Conservation (phyloP, 495 filamentous ascomycete genomes). For the Bacidia gigantensis region DNA sequence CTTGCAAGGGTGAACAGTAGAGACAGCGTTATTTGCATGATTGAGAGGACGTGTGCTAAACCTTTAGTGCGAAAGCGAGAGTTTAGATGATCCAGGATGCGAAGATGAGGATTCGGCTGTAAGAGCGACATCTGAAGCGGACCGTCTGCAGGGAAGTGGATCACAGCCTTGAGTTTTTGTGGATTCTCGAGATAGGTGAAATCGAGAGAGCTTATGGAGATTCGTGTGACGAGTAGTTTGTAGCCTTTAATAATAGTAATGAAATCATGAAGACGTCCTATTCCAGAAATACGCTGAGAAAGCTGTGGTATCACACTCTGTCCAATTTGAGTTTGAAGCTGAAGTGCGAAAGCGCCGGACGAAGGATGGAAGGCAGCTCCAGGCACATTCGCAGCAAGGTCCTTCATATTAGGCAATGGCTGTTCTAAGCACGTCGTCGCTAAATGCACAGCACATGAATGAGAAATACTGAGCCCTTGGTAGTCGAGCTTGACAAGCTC, state of each 20-base stretch:
- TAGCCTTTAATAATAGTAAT: conserved; percentile 45
- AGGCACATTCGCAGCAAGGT: conserved; percentile 39
- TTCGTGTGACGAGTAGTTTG: conserved; percentile 36
- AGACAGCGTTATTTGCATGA: conserved; percentile 51
- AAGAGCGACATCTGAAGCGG: conserved; percentile 37
- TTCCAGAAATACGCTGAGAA: conserved; percentile 38
- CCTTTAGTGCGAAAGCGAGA: conserved; percentile 39
- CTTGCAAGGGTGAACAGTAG: conserved; percentile 49
- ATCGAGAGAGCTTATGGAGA: conserved; percentile 45
- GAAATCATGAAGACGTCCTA: conserved; percentile 52
- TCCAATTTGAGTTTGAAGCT: conserved; percentile 43
- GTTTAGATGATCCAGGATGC: conserved; percentile 51
- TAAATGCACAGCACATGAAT: conserved; percentile 18
- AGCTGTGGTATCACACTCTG: conserved; percentile 40
- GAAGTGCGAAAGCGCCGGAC: conserved; percentile 45
- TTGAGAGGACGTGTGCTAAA: conserved; percentile 38
- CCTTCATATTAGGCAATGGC: conserved; percentile 27
- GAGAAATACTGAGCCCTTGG: conserved; percentile 27
- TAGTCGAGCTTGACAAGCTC: conserved; percentile 41
- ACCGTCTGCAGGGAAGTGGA: conserved; percentile 23
- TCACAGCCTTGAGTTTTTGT: conserved; percentile 19
- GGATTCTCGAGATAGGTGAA: conserved; percentile 41
- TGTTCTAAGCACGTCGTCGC: conserved; percentile 29
- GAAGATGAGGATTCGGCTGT: conserved; percentile 58
- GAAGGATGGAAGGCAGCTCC: conserved; percentile 41